These are phyloP conservation scores for Gymnopus androsaceus DNA, from an alignment of 1,284 basidiomycete species.

Conservation along the genomic window DNA sequence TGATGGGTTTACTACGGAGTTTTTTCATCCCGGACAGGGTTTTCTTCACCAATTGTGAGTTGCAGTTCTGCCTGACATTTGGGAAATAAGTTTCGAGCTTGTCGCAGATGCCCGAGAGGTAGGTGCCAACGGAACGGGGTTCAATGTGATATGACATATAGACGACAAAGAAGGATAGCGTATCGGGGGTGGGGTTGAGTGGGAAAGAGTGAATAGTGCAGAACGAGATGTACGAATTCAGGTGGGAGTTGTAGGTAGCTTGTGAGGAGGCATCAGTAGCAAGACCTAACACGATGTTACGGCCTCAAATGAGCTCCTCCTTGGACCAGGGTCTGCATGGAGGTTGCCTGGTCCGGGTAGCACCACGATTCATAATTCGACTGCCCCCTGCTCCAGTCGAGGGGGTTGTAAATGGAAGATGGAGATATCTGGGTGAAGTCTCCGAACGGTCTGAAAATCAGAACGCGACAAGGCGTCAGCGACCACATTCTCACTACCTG, in stretches of 20 bases:
- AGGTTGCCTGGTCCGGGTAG: conserved; percentile 17
- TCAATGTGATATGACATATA: conserved; percentile 30
- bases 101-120: conserved; percentile 31
- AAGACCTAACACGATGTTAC: conserved; percentile 17
- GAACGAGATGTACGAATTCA: conserved; percentile 33
- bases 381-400: not conserved
- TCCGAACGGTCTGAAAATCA: not conserved
- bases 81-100: conserved; percentile 29
- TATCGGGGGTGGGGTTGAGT: conserved; percentile 32
- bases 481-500: not conserved
- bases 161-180: conserved; percentile 26
- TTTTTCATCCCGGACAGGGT: conserved; percentile 21
- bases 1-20: not conserved
- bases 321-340: conserved; percentile 20
- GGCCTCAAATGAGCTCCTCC: too few species aligned
- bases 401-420: not conserved
- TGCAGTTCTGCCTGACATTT: conserved; percentile 6
- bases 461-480: not conserved
- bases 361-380: not conserved
- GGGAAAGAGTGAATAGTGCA: conserved; percentile 31
- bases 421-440: not conserved
- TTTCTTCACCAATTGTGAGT: conserved; percentile 18
- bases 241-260: conserved; percentile 24
- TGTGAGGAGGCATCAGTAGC: conserved; percentile 20
- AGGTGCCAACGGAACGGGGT: conserved; percentile 24